Conservation (phyloP, 2,329 filamentous ascomycete species). For the Colletotrichum tamarilloi region DNA sequence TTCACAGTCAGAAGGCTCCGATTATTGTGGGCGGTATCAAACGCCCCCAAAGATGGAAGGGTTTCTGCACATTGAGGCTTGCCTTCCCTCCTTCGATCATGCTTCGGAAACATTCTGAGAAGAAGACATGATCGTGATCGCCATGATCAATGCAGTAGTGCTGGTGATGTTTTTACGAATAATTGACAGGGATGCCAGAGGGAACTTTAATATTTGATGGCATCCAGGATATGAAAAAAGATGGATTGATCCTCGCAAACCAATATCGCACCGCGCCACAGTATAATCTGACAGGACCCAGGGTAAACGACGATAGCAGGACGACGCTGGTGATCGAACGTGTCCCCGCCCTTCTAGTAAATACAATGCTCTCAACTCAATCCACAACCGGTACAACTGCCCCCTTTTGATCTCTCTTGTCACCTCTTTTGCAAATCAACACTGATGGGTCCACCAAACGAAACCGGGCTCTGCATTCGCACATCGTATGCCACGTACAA, state of each 20-base stretch:
- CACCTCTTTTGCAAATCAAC: slow-evolving; percentile 21
- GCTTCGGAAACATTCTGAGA: too few species aligned
- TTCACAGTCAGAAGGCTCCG: too few species aligned
- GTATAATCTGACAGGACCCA: slow-evolving; percentile 30
- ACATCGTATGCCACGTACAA: slow-evolving; percentile 35
- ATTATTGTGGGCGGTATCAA: too few species aligned
- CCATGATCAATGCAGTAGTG: too few species aligned
- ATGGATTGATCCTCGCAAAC: slow-evolving; percentile 31
- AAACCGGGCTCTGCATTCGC: slow-evolving; percentile 30
- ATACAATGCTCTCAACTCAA: slow-evolving; percentile 30
- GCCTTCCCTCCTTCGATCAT: too few species aligned
- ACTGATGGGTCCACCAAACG: slow-evolving; percentile 23
- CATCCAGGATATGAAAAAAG: slow-evolving; percentile 6
- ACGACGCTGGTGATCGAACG: not conserved
- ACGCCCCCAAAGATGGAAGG: too few species aligned
- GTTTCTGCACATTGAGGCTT: too few species aligned
- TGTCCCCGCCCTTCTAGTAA: slow-evolving; percentile 29
- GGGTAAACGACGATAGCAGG: slow-evolving; percentile 15
- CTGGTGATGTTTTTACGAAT: not conserved
- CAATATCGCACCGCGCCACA: slow-evolving; percentile 28
- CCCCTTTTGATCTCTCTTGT: slow-evolving; percentile 23
- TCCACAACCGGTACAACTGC: slow-evolving; percentile 1
- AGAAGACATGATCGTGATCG: too few species aligned
- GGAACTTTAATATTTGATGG: not conserved
- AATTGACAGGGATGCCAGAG: not conserved